phyloP scores from a whole-genome alignment of 2,329 filamentous ascomycete species.

The Fusarium paranaense region DNA sequence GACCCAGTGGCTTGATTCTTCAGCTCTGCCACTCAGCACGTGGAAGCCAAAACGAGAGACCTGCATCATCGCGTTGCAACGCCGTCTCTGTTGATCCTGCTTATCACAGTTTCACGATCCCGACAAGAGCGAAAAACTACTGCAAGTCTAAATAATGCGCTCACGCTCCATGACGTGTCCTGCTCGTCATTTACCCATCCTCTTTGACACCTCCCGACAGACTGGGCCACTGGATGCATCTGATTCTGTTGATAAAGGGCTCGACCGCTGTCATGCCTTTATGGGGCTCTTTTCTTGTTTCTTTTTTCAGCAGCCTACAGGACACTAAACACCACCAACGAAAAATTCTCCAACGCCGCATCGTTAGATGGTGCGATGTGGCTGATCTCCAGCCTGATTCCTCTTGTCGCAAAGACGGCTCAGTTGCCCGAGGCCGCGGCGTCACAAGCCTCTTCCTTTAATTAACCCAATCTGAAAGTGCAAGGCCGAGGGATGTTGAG shows the following conservation, averaged over 20 bases:
- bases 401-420: neutral
- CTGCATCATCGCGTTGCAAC: neutral
- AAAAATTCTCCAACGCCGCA: neutral
- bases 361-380: neutral
- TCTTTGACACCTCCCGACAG: neutral
- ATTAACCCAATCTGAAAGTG: neutral
- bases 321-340: neutral
- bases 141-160: neutral
- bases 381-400: neutral
- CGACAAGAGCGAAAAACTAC: neutral
- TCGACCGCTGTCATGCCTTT: neutral
- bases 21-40: neutral
- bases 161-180: neutral
- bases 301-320: neutral
- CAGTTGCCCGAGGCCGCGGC: neutral
- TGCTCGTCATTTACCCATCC: neutral
- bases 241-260: neutral
- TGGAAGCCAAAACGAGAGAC: neutral
- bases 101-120: neutral
- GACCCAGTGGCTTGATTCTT: neutral
- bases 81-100: neutral
- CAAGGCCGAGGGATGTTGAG: neutral
- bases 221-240: neutral
- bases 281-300: neutral
- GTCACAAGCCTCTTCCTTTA: neutral